Conservation (phyloP, 202 grass and related monocot species). For the Eragrostis tef region DNA sequence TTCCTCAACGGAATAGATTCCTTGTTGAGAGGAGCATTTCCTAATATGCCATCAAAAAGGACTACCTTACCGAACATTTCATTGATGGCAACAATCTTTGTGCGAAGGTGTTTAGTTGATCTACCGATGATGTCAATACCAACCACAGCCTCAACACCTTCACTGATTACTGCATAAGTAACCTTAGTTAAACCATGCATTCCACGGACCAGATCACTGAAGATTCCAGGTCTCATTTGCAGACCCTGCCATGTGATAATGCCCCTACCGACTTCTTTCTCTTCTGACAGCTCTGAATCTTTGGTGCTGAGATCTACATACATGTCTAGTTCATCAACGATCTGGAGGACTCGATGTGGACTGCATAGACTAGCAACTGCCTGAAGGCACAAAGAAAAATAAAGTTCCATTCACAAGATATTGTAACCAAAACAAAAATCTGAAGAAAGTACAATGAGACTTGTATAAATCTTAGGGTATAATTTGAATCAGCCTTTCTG, state of each 20-base stretch:
- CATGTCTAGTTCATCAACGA: conserved; percentile 4
- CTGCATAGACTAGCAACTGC: not conserved
- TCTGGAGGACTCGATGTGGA: not conserved
- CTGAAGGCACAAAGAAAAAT: not conserved
- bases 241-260: not conserved
- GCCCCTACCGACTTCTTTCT: conserved; percentile 3
- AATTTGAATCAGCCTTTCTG: not conserved
- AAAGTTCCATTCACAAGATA: not conserved
- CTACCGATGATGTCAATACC: not conserved
- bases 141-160: conserved; percentile 10
- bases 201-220: not conserved
- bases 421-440: not conserved
- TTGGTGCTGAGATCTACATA: conserved; percentile 27
- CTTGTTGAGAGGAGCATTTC: not conserved
- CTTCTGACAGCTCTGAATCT: conserved; percentile 1
- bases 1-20: conserved; percentile 18
- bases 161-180: not conserved
- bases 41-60: not conserved
- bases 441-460: not conserved
- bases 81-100: not conserved
- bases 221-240: not conserved
- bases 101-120: not conserved
- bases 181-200: not conserved
- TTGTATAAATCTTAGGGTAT: not conserved
- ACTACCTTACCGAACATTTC: conserved; percentile 14